Conservation (phyloP, 108 stramenopile species). For the Cyclotella baltica region DNA sequence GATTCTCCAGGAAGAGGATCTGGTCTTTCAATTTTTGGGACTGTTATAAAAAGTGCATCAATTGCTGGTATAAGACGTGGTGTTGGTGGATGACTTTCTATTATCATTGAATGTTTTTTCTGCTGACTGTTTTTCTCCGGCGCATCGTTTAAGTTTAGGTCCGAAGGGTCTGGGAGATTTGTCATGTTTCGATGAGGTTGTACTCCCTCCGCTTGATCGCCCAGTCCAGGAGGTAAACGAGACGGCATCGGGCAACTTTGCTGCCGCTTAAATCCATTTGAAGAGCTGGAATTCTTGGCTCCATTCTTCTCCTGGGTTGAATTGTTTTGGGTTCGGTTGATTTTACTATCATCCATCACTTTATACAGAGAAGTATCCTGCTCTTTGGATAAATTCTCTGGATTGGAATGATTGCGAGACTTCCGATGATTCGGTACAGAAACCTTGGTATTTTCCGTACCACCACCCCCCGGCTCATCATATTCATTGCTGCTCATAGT, state of each 20-base stretch:
- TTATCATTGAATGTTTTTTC: conserved; percentile 2
- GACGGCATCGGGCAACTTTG: not conserved
- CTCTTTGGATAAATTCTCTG: not conserved
- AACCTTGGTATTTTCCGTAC: not conserved
- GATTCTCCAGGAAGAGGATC: conserved; percentile 42
- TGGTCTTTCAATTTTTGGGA: conserved; percentile 45
- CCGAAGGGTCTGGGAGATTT: conserved; percentile 1
- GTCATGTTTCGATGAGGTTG: not conserved
- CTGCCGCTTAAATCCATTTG: conserved; percentile 14
- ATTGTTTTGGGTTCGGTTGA: not conserved
- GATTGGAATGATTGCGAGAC: not conserved
- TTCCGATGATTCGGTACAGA: not conserved
- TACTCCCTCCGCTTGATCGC: not conserved
- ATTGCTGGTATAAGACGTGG: conserved; percentile 18
- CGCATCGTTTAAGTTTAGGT: not conserved
- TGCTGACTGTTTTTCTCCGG: conserved; percentile 6
- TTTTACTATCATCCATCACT: not conserved
- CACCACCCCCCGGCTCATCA: conserved; percentile 5
- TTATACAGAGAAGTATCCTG: not conserved
- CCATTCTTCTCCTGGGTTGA: not conserved
- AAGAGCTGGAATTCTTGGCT: not conserved
- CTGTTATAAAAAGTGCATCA: conserved; percentile 50
- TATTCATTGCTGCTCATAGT: conserved; percentile 10
- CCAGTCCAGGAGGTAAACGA: conserved; percentile 22
- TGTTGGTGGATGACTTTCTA: conserved; percentile 20